phyloP scores from a whole-genome alignment of 305 asterid species.

The Rubia tinctorum region DNA sequence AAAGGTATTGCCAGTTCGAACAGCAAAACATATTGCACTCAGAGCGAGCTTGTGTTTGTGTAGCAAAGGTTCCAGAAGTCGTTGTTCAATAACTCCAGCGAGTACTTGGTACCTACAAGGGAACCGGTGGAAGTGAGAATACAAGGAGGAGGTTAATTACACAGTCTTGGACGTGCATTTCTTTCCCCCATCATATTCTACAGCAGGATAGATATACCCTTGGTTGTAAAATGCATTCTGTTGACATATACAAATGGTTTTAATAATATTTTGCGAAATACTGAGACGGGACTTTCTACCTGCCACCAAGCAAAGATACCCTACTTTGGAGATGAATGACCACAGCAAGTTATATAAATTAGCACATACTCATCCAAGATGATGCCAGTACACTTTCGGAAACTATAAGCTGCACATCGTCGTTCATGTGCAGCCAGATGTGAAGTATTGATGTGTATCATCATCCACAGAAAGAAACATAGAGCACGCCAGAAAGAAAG shows the following conservation, averaged over 20 bases:
- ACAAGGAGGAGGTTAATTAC: neutral
- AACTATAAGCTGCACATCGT: neutral
- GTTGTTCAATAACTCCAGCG: conserved; percentile 87
- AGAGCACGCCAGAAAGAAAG: neutral
- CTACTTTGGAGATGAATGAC: neutral
- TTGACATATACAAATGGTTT: neutral
- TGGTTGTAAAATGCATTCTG: neutral
- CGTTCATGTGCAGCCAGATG: neutral
- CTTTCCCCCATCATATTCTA: neutral
- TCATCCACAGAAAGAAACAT: neutral
- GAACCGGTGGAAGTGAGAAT: conserved; percentile 4
- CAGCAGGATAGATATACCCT: neutral
- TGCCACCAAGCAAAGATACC: neutral
- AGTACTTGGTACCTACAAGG: conserved; percentile 73
- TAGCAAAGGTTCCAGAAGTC: conserved; percentile 77
- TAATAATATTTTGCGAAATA: neutral
- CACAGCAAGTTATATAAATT: neutral
- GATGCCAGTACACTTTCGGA: neutral
- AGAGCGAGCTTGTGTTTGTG: conserved; percentile 77
- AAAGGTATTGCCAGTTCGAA: conserved; percentile 92
- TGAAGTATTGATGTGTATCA: neutral
- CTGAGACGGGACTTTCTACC: too few relatives aligned
- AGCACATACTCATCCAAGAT: neutral
- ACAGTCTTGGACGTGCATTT: neutral
- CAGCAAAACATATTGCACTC: conserved; percentile 73